Evolutionary conservation across 345 rosid genomes (phyloP).

Genomic region (Turritis glabra): DNA sequence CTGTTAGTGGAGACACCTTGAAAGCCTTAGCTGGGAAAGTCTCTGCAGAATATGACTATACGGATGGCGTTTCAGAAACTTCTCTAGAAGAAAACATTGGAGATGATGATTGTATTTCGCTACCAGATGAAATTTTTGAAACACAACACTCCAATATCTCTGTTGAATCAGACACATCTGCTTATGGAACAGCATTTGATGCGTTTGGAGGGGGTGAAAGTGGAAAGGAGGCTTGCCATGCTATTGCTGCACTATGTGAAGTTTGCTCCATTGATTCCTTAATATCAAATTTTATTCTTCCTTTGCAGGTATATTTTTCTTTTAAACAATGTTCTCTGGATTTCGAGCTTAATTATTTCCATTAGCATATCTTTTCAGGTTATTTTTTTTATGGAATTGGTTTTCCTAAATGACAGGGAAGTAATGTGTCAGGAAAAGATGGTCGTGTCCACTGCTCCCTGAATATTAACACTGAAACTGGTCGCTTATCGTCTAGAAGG

Average conservation of each 20-base stretch:
- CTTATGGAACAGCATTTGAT: conserved; percentile 51
- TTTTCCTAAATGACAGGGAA: conserved; percentile 52
- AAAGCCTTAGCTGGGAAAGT: conserved; percentile 80
- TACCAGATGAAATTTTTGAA: conserved; percentile 33
- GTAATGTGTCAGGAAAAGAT: conserved; percentile 72
- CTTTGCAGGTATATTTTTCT: conserved; percentile 69
- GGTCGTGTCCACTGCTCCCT: conserved; percentile 94
- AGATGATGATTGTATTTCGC: conserved; percentile 24
- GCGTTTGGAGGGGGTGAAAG: conserved; percentile 57
- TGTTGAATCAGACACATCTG: conserved; percentile 50
- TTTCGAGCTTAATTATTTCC: conserved; percentile 2
- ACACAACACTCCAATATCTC: conserved; percentile 23
- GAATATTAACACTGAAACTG: conserved; percentile 97
- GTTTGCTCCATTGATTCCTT: conserved; percentile 86
- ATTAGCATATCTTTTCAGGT: neutral
- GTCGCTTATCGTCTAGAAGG: conserved; percentile 95
- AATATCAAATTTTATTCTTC: conserved; percentile 94
- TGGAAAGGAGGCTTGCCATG: conserved; percentile 88
- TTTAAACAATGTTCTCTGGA: neutral
- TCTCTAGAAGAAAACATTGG: conserved; percentile 42
- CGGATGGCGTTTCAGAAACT: conserved; percentile 39
- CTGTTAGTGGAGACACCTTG: conserved; percentile 77
- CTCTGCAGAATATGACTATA: conserved; percentile 61
- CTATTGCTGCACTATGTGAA: conserved; percentile 90
- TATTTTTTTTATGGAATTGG: neutral